Conservation (phyloP, 306 rosid genomes). For the Cucurbita argyrosperma region DNA sequence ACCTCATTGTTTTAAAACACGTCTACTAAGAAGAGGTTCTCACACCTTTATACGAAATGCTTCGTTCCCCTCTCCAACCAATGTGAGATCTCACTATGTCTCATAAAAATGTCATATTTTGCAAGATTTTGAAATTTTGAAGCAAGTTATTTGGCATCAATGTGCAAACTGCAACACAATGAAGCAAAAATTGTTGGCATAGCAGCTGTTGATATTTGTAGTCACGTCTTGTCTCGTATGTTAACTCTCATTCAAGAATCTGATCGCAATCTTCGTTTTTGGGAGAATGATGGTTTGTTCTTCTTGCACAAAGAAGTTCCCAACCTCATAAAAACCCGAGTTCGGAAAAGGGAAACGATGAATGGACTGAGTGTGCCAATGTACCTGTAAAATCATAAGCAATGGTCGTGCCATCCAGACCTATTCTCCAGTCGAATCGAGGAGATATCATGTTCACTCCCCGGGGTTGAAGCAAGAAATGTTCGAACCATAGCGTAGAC, state of each 20-base stretch:
- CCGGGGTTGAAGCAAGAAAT: slow-evolving; percentile 58
- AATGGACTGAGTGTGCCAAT: background rate
- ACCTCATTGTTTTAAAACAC: too few species aligned
- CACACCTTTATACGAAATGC: too few species aligned
- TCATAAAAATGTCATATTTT: too few species aligned
- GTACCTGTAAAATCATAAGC: slow-evolving; percentile 65
- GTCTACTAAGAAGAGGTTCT: too few species aligned
- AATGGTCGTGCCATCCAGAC: slow-evolving; percentile 37
- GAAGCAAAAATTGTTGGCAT: slow-evolving; percentile 12
- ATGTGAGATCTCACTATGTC: too few species aligned
- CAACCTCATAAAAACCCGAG: background rate
- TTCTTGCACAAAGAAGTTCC: slow-evolving; percentile 14
- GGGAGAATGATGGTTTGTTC: slow-evolving; percentile 55
- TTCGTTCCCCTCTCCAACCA: too few species aligned
- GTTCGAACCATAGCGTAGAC: slow-evolving; percentile 42
- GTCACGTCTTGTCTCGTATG: background rate
- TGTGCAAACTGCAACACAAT: slow-evolving; percentile 4
- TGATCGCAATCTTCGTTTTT: slow-evolving; percentile 79
- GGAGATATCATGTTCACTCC: slow-evolving; percentile 47
- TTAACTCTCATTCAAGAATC: slow-evolving; percentile 39
- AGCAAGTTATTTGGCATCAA: too few species aligned
- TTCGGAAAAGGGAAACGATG: background rate
- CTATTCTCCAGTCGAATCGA: slow-evolving; percentile 59
- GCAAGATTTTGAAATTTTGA: too few species aligned
- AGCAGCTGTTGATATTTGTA: background rate